Evolutionary conservation across 257 asterid species (phyloP), one percentile per base, ranked within the genome.

Genomic region (Solanum chiquidenum): DNA sequence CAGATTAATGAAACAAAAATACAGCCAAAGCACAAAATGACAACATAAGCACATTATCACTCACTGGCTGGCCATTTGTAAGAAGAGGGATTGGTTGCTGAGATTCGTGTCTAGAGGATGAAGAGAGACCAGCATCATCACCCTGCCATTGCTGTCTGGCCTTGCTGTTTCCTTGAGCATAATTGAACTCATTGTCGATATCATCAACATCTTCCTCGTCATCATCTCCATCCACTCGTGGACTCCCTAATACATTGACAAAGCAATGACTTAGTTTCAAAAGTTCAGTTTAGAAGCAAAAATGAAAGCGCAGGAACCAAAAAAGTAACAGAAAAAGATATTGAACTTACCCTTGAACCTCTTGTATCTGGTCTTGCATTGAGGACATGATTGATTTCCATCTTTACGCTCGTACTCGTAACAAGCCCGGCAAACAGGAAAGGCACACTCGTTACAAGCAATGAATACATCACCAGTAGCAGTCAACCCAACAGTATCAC

Each of bases 381-480:
- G 98, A 12, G 99, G 98, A 82, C 98, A 96, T 2, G 94, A 87
- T 89, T 94, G 98, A 89, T 93, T 95, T 74, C 98, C 99, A 89
- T 96, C 98, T 93, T 93, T 96, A 74, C 99, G 90, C 90, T 96
- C 99, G 5, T 95, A 96, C 88, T 96, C 99, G 83, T 96, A 96
- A 87, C 99, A 96, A 88, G 96, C 92, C 75, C 98, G 95, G 89
- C 98, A 96, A 86, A 95, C 98, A 12, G 99, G 99, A 90, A 95
- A 95, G 37, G 95, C 98, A 85, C 99, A 96, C 89, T 96, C 99
- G 46, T 96, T 94, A 92, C 99, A 96, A 89, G 98, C 98, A 89
- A 96, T 96, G 89, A 96, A 96, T 16, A 91, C 87, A 77, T 96
- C 98, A 27, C 98, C 99, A 89, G 21, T 91, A 40, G 91, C 92